Conservation (phyloP, 345 rosid genomes). For the Dovyalis caffra region DNA sequence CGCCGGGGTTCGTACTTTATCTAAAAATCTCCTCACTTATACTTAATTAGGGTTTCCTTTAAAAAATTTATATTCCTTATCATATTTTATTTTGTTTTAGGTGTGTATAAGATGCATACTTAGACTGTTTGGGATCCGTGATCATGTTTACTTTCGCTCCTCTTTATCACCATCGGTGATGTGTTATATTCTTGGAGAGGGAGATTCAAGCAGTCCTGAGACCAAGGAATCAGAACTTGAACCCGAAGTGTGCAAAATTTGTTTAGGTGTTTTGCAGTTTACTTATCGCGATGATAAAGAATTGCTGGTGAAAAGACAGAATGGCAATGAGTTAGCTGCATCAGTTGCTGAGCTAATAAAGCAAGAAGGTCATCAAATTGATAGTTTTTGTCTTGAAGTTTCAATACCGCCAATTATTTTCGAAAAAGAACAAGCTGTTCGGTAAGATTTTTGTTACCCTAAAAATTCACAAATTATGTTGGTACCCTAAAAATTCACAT, state of each 20-base stretch:
- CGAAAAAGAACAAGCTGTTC: conserved; percentile 54
- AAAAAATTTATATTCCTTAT: background rate
- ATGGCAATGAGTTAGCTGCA: conserved; percentile 41
- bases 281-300: conserved; percentile 39
- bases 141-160: conserved; percentile 26
- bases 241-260: conserved; percentile 54
- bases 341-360: conserved; percentile 53
- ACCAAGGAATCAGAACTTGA: conserved; percentile 22
- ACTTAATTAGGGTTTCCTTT: background rate
- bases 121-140: conserved; percentile 54
- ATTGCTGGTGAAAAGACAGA: conserved; percentile 35
- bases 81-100: conserved; percentile 28
- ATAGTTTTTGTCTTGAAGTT: conserved; percentile 72
- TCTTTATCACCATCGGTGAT: conserved; percentile 25
- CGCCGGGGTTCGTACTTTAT: conserved; percentile 42
- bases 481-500: background rate
- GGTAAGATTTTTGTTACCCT: conserved; percentile 43
- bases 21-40: background rate
- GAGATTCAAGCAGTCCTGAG: background rate
- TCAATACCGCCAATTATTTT: conserved; percentile 50
- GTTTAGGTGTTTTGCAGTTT: conserved; percentile 83
- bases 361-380: conserved; percentile 58
- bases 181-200: background rate
- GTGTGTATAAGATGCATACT: conserved; percentile 73
- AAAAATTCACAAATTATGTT: background rate